A percentile compares a stretch with the other conserved stretches of the same genome.
Evolutionary conservation across 2,329 filamentous ascomycete genomes (phyloP).

Genomic region (Huntiella moniliformis): DNA sequence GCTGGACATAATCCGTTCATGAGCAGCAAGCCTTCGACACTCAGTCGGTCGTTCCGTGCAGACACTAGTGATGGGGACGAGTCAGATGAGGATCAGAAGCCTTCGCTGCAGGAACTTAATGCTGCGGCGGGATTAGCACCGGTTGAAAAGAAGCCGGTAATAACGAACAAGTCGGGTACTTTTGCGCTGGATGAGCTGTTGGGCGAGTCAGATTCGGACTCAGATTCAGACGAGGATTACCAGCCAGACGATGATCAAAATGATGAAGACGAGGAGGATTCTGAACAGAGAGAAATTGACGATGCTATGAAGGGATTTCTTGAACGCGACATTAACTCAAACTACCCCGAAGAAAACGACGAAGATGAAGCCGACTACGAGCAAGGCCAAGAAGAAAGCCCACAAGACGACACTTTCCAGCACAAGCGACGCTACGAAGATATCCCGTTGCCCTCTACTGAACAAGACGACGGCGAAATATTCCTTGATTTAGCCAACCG

Average conservation of each 20-base stretch:
- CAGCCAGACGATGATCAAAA: conserved; percentile 18
- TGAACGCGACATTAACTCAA: conserved; percentile 11
- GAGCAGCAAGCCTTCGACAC: conserved; percentile 26
- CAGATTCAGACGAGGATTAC: conserved; percentile 15
- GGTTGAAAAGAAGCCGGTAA: not conserved
- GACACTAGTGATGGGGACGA: conserved; percentile 10
- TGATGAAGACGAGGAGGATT: conserved; percentile 19
- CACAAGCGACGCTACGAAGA: not conserved
- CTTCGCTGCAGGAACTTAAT: not conserved
- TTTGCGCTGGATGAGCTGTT: conserved; percentile 13
- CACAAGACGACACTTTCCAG: not conserved
- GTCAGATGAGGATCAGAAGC: not conserved
- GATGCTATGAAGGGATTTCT: conserved; percentile 12
- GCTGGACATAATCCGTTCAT: conserved; percentile 12
- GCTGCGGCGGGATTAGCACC: too few species aligned
- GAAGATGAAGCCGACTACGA: conserved; percentile 15
- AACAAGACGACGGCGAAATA: conserved; percentile 24
- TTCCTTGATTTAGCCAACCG: conserved; percentile 31
- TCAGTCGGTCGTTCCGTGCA: conserved; percentile 26
- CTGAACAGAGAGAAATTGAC: conserved; percentile 18
- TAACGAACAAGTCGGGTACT: conserved; percentile 11
- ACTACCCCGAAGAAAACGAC: conserved; percentile 4
- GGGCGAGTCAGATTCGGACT: conserved; percentile 7
- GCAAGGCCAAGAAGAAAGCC: conserved; percentile 7
- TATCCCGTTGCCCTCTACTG: conserved; percentile 17